Conservation (phyloP, 192 early-diverging fungal genomes). For the Podila epicladia region DNA sequence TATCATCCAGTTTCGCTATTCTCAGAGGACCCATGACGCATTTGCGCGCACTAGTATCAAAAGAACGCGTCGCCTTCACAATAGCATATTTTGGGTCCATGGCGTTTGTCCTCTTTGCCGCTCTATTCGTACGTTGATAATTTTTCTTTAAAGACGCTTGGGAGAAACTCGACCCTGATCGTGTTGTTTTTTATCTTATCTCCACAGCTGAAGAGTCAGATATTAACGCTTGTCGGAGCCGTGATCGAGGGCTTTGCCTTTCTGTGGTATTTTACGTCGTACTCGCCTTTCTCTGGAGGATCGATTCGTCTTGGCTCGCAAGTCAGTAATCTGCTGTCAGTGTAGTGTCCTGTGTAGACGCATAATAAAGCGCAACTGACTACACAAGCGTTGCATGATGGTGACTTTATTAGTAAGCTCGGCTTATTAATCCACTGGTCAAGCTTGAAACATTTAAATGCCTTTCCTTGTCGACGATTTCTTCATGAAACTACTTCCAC, state of each 20-base stretch:
- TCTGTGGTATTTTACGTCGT: conserved; percentile 71
- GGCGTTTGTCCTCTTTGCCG: conserved; percentile 84
- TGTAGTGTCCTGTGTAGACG: background rate
- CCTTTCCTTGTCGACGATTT: no score
- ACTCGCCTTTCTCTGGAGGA: conserved; percentile 40
- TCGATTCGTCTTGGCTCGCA: conserved; percentile 44
- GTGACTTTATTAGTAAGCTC: no score
- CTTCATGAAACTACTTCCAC: no score
- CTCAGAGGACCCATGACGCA: conserved; percentile 87
- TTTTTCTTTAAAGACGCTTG: background rate
- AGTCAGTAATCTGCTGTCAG: background rate
- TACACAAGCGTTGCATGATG: no score
- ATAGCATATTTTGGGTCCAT: conserved; percentile 83
- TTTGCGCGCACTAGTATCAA: conserved; percentile 79
- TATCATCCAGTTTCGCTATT: conserved; percentile 73
- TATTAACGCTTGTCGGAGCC: conserved; percentile 81
- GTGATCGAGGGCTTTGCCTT: conserved; percentile 84
- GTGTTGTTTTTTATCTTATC: conserved; percentile 1
- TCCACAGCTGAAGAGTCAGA: conserved; percentile 64
- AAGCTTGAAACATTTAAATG: no score
- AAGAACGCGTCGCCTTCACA: conserved; percentile 85
- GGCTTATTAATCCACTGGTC: no score
- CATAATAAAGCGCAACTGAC: background rate
- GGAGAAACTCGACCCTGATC: background rate
- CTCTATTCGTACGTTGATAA: conserved; percentile 70